Percentiles rank a stretch among this genome's conserved stretches.
Conservation (phyloP, 83 land plant species). For the Diphasiastrum complanatum region DNA sequence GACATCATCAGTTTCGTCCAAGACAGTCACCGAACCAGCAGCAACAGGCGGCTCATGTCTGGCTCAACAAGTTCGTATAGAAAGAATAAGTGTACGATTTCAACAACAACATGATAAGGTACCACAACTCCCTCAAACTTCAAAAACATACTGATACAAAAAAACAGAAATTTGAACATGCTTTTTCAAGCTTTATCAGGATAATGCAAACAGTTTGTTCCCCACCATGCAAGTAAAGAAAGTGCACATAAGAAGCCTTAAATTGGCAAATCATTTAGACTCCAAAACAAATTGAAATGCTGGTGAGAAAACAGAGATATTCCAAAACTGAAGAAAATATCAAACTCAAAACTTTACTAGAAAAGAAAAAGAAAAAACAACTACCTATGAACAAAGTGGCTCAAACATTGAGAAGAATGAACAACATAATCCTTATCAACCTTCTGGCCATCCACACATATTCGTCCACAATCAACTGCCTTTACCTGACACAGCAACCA, state of each 20-base stretch:
- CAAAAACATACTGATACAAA: no score
- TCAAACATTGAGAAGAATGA: slow-evolving; percentile 51
- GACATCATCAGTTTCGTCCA: slow-evolving; percentile 58
- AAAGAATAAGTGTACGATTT: background rate
- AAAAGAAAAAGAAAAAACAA: background rate
- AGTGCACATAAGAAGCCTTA: no score
- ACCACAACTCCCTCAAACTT: slow-evolving; percentile 8
- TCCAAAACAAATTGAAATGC: no score
- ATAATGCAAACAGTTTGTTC: no score
- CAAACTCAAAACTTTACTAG: background rate
- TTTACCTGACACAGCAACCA: slow-evolving; percentile 41
- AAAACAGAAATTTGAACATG: no score
- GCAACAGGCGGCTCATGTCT: slow-evolving; percentile 98
- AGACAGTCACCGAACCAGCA: slow-evolving; percentile 46
- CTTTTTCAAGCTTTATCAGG: no score
- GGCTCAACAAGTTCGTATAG: background rate
- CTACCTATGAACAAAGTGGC: slow-evolving; percentile 88
- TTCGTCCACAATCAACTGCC: slow-evolving; percentile 75
- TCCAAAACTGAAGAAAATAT: no score
- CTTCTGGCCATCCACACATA: slow-evolving; percentile 61
- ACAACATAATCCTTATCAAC: slow-evolving; percentile 50
- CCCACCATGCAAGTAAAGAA: no score
- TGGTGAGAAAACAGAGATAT: no score
- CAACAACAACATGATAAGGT: slow-evolving; percentile 6
- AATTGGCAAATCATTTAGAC: no score